phyloP scores from a whole-genome alignment of 2,329 filamentous ascomycete genomes.

The Cadophora sp. region DNA sequence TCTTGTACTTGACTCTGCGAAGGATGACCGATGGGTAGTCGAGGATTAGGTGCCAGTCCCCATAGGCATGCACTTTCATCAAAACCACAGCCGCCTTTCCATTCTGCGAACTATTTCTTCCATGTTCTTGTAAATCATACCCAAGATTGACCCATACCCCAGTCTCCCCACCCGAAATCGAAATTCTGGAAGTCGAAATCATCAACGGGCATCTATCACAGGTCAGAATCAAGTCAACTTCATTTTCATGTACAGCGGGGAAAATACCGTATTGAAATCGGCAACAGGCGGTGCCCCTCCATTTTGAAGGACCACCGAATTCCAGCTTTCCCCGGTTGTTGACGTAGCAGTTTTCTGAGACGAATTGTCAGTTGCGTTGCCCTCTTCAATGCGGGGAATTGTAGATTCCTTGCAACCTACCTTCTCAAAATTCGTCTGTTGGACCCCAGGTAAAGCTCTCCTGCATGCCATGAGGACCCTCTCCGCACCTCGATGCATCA shows the following conservation, averaged over 20 bases:
- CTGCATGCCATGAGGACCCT: slow-evolving; percentile 41
- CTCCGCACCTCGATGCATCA: slow-evolving; percentile 42
- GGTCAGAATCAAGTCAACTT: background rate
- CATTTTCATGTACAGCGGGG: background rate
- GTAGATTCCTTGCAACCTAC: background rate
- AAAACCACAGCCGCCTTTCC: too few relatives aligned
- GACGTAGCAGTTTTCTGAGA: background rate
- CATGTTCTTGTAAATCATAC: slow-evolving; percentile 1
- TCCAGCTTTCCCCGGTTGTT: background rate
- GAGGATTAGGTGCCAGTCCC: too few relatives aligned
- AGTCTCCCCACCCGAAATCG: slow-evolving; percentile 28
- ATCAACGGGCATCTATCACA: slow-evolving; percentile 7
- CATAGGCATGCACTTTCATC: too few relatives aligned
- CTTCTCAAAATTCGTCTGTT: slow-evolving; percentile 6
- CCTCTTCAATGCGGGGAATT: background rate
- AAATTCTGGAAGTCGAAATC: slow-evolving; percentile 29
- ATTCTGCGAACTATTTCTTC: too few relatives aligned
- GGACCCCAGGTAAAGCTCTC: slow-evolving; percentile 26
- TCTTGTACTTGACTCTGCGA: too few relatives aligned
- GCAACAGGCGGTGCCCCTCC: background rate
- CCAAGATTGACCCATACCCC: slow-evolving; percentile 31
- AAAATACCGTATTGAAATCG: slow-evolving; percentile 21
- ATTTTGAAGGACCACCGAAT: slow-evolving; percentile 4
- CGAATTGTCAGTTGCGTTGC: background rate
- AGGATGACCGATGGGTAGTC: too few relatives aligned